Conservation (phyloP, 2,329 filamentous ascomycete genomes). For the Venturia nashicola region DNA sequence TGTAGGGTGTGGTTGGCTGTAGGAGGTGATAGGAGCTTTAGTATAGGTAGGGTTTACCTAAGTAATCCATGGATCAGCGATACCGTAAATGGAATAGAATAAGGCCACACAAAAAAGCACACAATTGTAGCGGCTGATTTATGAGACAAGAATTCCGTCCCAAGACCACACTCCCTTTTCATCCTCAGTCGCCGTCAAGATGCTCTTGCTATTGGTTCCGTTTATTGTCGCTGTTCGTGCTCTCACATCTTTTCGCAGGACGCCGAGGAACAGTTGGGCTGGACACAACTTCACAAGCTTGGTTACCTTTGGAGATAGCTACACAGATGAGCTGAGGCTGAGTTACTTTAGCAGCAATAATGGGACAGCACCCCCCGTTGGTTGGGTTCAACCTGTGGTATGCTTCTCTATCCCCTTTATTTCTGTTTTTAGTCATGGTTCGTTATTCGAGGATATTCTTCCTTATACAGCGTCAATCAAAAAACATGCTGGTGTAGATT, state of each 20-base stretch:
- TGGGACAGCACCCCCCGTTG: slow-evolving; percentile 50
- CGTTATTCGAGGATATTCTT: no score
- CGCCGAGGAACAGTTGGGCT: neutral
- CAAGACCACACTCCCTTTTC: no score
- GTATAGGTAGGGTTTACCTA: no score
- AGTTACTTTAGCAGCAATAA: slow-evolving; percentile 48
- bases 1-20: no score
- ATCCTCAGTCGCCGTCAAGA: neutral
- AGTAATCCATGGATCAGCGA: no score
- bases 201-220: neutral
- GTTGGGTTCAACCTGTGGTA: slow-evolving; percentile 39
- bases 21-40: no score
- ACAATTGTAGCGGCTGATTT: no score
- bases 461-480: no score
- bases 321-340: slow-evolving; percentile 59
- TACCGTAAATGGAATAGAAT: no score
- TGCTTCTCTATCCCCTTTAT: slow-evolving; percentile 7
- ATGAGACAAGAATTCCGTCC: no score
- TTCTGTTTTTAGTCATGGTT: neutral
- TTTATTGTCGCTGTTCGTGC: neutral
- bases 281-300: slow-evolving; percentile 42
- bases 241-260: neutral
- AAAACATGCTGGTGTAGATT: neutral
- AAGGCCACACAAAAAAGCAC: no score
- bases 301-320: slow-evolving; percentile 64